phyloP scores from a whole-genome alignment of 305 asterid genomes.

The Solanum hybrid region DNA sequence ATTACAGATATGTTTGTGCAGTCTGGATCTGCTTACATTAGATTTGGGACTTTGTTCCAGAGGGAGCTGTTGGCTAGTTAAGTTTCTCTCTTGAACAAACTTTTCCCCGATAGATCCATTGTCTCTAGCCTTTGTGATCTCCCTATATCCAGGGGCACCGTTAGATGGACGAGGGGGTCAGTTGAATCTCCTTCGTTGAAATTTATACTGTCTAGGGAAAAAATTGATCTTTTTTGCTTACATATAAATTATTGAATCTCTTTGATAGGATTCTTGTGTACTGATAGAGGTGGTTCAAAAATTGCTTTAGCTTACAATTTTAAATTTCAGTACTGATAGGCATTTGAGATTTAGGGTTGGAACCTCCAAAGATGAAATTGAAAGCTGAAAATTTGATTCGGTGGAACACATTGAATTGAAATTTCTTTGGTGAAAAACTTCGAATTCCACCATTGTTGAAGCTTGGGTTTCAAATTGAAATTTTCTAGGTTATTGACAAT shows the following conservation, averaged over 20 bases:
- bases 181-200: background rate
- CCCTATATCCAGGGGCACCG: background rate
- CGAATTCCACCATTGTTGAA: too few species aligned
- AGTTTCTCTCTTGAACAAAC: background rate
- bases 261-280: background rate
- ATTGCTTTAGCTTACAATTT: background rate
- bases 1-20: background rate
- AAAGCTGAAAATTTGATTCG: too few species aligned
- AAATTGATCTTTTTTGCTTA: background rate
- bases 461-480: too few species aligned
- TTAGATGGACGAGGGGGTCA: background rate
- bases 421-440: too few species aligned
- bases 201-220: background rate
- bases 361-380: too few species aligned
- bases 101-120: background rate
- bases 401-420: too few species aligned
- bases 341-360: too few species aligned
- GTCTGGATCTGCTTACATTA: background rate
- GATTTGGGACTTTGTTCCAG: background rate
- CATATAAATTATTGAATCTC: background rate
- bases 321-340: too few species aligned
- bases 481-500: too few species aligned
- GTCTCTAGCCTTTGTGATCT: background rate
- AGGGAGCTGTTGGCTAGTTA: background rate
- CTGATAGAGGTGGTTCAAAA: background rate